These are phyloP conservation scores for Spizellomyces sp. DNA, from an alignment of 192 early-diverging fungal genomes.

Conservation along the genomic window DNA sequence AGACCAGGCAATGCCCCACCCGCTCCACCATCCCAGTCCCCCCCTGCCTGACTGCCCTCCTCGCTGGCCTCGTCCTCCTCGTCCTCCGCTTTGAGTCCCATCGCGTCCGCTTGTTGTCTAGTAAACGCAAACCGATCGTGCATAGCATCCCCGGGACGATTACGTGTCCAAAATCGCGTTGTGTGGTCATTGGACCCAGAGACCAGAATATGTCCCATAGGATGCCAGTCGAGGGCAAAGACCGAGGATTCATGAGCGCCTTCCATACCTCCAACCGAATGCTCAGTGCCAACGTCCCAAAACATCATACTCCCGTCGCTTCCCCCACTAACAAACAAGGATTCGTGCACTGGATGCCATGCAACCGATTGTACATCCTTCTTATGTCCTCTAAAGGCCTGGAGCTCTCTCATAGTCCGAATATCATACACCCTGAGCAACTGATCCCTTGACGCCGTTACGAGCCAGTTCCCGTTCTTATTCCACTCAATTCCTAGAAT, in stretches of 20 bases:
- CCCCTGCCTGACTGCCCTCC: background rate
- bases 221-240: constrained; percentile 98
- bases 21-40: background rate
- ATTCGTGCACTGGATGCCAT: constrained; percentile 96
- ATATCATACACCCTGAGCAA: constrained; percentile 94
- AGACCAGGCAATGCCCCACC: constrained; percentile 20
- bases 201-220: constrained; percentile 90
- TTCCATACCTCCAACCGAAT: constrained; percentile 60
- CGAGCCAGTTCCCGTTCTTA: constrained; percentile 95
- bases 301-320: constrained; percentile 83
- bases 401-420: constrained; percentile 87
- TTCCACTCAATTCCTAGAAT: constrained; percentile 93
- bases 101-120: background rate
- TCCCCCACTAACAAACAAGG: constrained; percentile 86
- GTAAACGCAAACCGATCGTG: constrained; percentile 45
- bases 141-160: constrained; percentile 77
- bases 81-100: background rate
- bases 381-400: constrained; percentile 81
- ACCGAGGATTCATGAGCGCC: constrained; percentile 86
- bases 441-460: constrained; percentile 88
- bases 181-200: constrained; percentile 96
- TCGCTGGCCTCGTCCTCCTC: constrained; percentile 12
- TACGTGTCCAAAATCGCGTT: constrained; percentile 93
- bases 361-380: constrained; percentile 85
- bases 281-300: constrained; percentile 78